These are phyloP conservation scores for Aureobasidium sp. DNA, from an alignment of 2,329 filamentous ascomycete genomes.

Conservation along the genomic window DNA sequence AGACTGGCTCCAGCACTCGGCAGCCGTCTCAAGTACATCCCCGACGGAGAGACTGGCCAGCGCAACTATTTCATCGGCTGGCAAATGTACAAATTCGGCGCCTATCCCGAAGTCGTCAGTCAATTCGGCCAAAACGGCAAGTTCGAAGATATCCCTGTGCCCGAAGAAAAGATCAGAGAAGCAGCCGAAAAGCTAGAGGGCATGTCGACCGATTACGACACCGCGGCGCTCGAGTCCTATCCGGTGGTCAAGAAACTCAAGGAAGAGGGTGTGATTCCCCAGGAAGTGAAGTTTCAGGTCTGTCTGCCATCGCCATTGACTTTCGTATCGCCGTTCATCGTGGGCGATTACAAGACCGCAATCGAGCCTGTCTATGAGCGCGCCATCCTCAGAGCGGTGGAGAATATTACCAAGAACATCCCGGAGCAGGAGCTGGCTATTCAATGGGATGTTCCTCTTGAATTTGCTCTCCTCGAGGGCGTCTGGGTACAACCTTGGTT, in stretches of 20 bases:
- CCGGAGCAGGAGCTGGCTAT: constrained; percentile 29
- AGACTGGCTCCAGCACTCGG: constrained; percentile 25
- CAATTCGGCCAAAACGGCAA: background rate
- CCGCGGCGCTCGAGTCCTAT: constrained; percentile 28
- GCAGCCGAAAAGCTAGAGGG: constrained; percentile 11
- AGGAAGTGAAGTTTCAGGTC: constrained; percentile 28
- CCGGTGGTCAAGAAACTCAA: constrained; percentile 24
- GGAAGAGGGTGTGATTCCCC: constrained; percentile 24
- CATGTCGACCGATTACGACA: constrained; percentile 27
- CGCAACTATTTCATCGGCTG: constrained; percentile 29
- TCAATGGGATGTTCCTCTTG: constrained; percentile 29
- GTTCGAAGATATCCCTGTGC: background rate
- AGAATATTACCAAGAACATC: constrained; percentile 26
- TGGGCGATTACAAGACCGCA: constrained; percentile 20
- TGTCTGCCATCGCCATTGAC: constrained; percentile 24
- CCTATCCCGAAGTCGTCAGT: background rate
- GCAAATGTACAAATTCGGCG: constrained; percentile 27
- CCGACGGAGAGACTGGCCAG: constrained; percentile 35
- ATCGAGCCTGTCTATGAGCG: constrained; percentile 29
- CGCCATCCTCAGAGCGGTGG: constrained; percentile 24
- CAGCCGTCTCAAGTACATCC: constrained; percentile 30
- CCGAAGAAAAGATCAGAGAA: constrained; percentile 6
- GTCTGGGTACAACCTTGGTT: constrained; percentile 29
- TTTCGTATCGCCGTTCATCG: constrained; percentile 17
- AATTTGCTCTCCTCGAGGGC: constrained; percentile 29